Base-by-base conservation (phyloP, 768 basidiomycete species). In the Pisolithus marmoratus region DNA sequence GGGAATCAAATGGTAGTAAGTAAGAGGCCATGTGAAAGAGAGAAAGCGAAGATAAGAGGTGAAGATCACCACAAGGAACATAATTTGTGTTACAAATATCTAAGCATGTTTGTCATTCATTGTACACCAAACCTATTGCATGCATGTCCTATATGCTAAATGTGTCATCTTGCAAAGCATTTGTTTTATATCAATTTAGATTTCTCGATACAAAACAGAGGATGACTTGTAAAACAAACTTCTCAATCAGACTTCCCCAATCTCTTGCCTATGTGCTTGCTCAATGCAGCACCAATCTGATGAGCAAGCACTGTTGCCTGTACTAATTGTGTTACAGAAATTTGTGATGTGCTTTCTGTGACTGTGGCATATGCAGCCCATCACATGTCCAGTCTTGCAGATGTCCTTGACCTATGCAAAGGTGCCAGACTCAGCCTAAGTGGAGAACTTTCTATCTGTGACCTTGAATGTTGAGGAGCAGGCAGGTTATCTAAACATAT, bases 301-400 rank as follows among this genome's bases (percentile, higher is more conserved):
- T 77, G 71, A 5, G 76, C 72, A 27, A 81, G 56, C 34, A 59
- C 67, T 17, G 73, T 71, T 7, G 77, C 78, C 24, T 74, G 72
- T 14, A 77, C 55, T 14, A 83, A 69, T 54, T 81, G 79, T 22
- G 76, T 66, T 22, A 76, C 64, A 17, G 76, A 70, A 29, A 77
- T 68, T 51, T 83, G 80, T 19, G 79, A 80, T 8, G 65, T 72
- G 9, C 72, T 72, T 12, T 70, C 67, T 7, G 66, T 55, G 14
- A 82, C 58, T 12, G 72, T 70, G 8, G 70, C 70, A 53, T 76
- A 78, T 12, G 77, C 74, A 9, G 69, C 68, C 49, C 70, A 70
- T 23, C 80, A 58, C 5, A 68, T 72, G 3, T 74, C 72, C 19
- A 83, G 62, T n/a, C 69, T 72, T 5, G 71, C 62, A 6, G 74